Evolutionary conservation across 2,329 filamentous ascomycete genomes (phyloP).

Genomic region (Aspergillus pseudoglaucus): DNA sequence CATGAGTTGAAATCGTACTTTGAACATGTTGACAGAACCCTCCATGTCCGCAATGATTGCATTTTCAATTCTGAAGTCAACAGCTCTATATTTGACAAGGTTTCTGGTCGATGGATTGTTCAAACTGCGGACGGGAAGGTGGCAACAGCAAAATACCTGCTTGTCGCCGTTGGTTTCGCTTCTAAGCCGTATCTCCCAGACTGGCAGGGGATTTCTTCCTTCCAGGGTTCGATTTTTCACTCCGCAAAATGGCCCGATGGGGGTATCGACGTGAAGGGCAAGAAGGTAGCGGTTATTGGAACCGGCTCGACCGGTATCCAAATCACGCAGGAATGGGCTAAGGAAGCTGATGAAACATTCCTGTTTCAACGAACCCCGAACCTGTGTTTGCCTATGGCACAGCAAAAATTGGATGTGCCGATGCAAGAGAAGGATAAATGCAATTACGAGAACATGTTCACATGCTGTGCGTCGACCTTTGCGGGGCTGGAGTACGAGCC

Average conservation of each 20-base stretch:
- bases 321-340: conserved; percentile 52
- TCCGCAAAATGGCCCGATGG: conserved; percentile 48
- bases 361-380: conserved; percentile 61
- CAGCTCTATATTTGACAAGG: conserved; percentile 35
- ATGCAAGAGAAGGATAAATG: conserved; percentile 44
- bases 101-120: conserved; percentile 38
- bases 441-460: conserved; percentile 46
- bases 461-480: conserved; percentile 45
- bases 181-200: conserved; percentile 36
- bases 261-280: conserved; percentile 39
- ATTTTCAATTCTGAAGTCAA: conserved; percentile 40
- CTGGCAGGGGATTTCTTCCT: conserved; percentile 32
- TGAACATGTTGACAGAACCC: conserved; percentile 37
- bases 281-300: conserved; percentile 49
- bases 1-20: conserved; percentile 44
- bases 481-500: conserved; percentile 54
- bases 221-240: conserved; percentile 48
- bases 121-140: conserved; percentile 34
- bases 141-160: conserved; percentile 37
- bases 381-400: conserved; percentile 55
- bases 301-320: conserved; percentile 51
- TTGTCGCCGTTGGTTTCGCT: conserved; percentile 42
- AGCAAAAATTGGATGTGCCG: conserved; percentile 41
- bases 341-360: conserved; percentile 45
- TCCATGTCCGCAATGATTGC: conserved; percentile 39